Conservation (phyloP, 306 rosid species). For the Mucuna pruriens region DNA sequence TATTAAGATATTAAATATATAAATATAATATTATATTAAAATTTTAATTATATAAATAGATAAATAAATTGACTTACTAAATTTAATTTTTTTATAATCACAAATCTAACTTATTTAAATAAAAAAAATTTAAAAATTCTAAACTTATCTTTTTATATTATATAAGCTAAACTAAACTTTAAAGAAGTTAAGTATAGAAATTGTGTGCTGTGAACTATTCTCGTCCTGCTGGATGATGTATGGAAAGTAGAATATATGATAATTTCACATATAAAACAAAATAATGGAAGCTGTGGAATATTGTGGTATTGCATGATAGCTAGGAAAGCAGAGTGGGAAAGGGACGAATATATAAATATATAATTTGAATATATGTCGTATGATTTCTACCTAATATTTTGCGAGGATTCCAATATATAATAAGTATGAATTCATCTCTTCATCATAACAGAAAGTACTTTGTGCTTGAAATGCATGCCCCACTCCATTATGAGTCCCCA, state of each 20-base stretch:
- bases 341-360: not conserved
- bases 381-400: constrained; percentile 40
- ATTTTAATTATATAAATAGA: no score
- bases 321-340: not conserved
- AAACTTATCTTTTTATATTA: no score
- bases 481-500: constrained; percentile 31
- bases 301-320: constrained; percentile 14
- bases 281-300: constrained; percentile 18
- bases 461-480: constrained; percentile 31
- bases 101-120: no score
- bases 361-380: not conserved
- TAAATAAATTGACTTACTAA: no score
- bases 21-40: no score
- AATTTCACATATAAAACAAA: constrained; percentile 12
- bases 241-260: not conserved
- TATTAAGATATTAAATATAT: no score
- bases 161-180: no score
- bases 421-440: not conserved
- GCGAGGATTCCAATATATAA: constrained; percentile 38
- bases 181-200: no score
- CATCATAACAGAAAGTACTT: constrained; percentile 25
- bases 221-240: no score
- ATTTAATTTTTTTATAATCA: no score
- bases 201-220: no score
- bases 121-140: no score